Percentiles rank a stretch among this genome's conserved stretches.
These are phyloP conservation scores for Aphanoascus verrucosus DNA, from an alignment of 2,329 filamentous ascomycete genomes.

Conservation along the genomic window DNA sequence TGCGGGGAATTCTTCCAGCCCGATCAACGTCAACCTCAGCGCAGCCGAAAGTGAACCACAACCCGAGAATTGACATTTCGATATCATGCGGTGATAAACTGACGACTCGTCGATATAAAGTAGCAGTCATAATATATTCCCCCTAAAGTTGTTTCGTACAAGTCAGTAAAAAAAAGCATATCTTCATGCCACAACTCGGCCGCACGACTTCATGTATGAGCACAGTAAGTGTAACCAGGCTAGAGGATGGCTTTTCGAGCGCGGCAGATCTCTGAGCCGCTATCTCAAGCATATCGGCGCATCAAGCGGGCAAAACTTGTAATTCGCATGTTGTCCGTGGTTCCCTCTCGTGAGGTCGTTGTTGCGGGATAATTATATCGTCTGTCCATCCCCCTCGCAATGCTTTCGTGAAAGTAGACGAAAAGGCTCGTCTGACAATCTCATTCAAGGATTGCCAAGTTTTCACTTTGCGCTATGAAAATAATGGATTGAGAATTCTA, in stretches of 20 bases:
- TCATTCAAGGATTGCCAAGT: constrained; percentile 19
- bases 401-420: constrained; percentile 25
- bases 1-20: constrained; percentile 4
- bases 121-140: too few relatives aligned
- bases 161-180: constrained; percentile 12
- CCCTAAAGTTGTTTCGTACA: constrained; percentile 21
- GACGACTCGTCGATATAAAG: not conserved
- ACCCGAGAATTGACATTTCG: too few relatives aligned
- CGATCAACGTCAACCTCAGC: not conserved
- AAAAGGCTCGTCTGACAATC: constrained; percentile 22
- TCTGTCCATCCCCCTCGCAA: constrained; percentile 20
- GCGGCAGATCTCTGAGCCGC: constrained; percentile 32
- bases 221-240: constrained; percentile 27
- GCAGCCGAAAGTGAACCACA: not conserved
- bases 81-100: too few relatives aligned
- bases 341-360: constrained; percentile 19
- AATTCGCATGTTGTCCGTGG: constrained; percentile 22
- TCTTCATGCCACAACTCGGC: constrained; percentile 21
- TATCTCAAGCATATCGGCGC: constrained; percentile 24
- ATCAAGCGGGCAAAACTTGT: constrained; percentile 28
- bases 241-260: constrained; percentile 30
- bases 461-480: constrained; percentile 28
- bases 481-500: constrained; percentile 38
- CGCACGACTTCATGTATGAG: constrained; percentile 28
- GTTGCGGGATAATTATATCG: constrained; percentile 27